A percentile compares a stretch with the other conserved stretches of the same genome.
Evolutionary conservation across 345 rosid species (phyloP).

Genomic region (Geranium rotundifolium): DNA sequence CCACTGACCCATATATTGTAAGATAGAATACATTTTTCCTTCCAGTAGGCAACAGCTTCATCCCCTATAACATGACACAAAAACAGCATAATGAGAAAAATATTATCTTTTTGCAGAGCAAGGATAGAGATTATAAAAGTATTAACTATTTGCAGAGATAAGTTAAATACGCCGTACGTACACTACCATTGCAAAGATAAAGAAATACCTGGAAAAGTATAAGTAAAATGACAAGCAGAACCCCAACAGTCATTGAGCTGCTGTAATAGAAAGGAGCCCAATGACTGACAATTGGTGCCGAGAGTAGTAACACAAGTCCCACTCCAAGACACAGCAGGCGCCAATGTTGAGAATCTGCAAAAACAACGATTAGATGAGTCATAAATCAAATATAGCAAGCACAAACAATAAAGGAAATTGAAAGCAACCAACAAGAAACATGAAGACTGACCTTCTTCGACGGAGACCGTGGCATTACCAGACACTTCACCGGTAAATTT

Average conservation of each 20-base stretch:
- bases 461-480: conserved; percentile 35
- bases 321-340: conserved; percentile 55
- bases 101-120: not conserved
- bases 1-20: conserved; percentile 58
- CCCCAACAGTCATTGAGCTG: conserved; percentile 82
- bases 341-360: conserved; percentile 72
- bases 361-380: not conserved
- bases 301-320: conserved; percentile 49
- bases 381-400: not conserved
- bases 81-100: not conserved
- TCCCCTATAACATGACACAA: conserved; percentile 32
- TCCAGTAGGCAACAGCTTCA: conserved; percentile 69
- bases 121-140: not conserved
- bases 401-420: not conserved
- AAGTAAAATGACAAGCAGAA: conserved; percentile 69
- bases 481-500: conserved; percentile 41
- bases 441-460: conserved; percentile 43
- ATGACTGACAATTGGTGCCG: conserved; percentile 68
- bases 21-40: conserved; percentile 56
- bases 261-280: conserved; percentile 97
- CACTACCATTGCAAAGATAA: not conserved
- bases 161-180: not conserved
- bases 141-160: not conserved
- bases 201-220: conserved; percentile 70
- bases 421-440: not conserved